Percentiles rank a stretch among this genome's conserved stretches.
These are phyloP conservation scores for Melampsora larici-populina DNA, from an alignment of 1,284 basidiomycete genomes.

Conservation along the genomic window DNA sequence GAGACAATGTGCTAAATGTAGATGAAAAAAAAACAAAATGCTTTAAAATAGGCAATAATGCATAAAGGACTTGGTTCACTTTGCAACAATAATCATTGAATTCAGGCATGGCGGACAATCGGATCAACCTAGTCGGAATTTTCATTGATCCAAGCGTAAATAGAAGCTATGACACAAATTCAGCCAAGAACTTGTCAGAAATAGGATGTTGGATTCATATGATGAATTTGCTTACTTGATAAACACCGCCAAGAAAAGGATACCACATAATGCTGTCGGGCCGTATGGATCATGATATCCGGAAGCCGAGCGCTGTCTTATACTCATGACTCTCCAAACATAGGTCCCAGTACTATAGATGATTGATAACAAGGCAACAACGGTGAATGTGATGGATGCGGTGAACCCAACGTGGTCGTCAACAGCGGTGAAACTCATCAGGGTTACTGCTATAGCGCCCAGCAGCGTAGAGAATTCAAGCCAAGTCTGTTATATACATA, in stretches of 20 bases:
- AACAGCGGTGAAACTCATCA: slow-evolving; percentile 75
- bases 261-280: slow-evolving; percentile 13
- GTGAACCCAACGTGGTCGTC: slow-evolving; percentile 75
- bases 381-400: slow-evolving; percentile 79
- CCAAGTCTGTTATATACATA: slow-evolving; percentile 64
- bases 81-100: too few species aligned
- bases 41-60: too few species aligned
- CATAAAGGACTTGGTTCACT: too few species aligned
- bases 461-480: slow-evolving; percentile 85
- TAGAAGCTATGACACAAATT: too few species aligned
- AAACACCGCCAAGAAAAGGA: slow-evolving; percentile 22
- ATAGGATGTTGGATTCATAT: too few species aligned
- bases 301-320: slow-evolving; percentile 57
- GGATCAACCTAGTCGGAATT: too few species aligned
- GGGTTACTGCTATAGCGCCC: slow-evolving; percentile 68
- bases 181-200: too few species aligned
- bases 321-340: slow-evolving; percentile 72
- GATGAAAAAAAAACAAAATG: too few species aligned
- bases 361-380: slow-evolving; percentile 82
- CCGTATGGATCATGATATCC: slow-evolving; percentile 33
- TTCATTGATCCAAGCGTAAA: too few species aligned
- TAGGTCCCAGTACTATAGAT: slow-evolving; percentile 85
- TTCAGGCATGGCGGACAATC: too few species aligned
- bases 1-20: too few species aligned
- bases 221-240: slow-evolving; percentile 1